Base-by-base conservation (phyloP, 2,329 filamentous ascomycete species). In the Ophiostoma montium region DNA sequence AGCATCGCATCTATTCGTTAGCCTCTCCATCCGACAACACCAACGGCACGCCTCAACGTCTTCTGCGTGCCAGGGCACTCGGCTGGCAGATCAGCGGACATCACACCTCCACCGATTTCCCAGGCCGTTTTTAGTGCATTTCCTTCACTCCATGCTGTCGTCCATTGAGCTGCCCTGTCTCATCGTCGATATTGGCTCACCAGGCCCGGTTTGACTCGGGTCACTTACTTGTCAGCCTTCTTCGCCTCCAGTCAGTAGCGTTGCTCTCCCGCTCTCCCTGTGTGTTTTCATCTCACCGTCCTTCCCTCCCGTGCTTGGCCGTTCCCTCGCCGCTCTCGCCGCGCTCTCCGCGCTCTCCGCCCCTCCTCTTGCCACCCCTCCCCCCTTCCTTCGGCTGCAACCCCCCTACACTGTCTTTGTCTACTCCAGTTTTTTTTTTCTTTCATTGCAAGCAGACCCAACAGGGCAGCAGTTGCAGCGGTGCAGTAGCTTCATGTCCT, bases 331-430 rank as follows among this genome's bases (percentile, higher is more conserved):
- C 32, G 39, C 39, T 19, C 19, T 21, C 39, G 35, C 33, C 19
- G 7, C 46, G 3, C 32, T 33, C 23, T 27, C 35, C 23, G 23
- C 38, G 21, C 33, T 23, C 41, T 35, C 31, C 21, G 7, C 47
- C 27, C 19, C 27, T 13, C 47, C 46, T 32, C 36, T 33, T 32
- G n/a, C 31, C 48, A 31, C 33, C 31, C 33, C 46, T 35, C 44
- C 42, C 23, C 42, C 49, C 36, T 50, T 49, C 41, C 48, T 49
- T 52, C 43, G 43, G 48, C 45, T 52, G 47, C 47, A 46, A 33
- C 44, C 16, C 21, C 39, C 16, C 42, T 19, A 11, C 11, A 1
- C 8, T 27, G 12, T 3, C 12, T 42, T 16, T 30, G 8, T 41
- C n/a, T 27, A 5, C 2, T 11, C 12, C 3, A 11, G 4, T 41